Percentiles rank a stretch among this genome's conserved stretches.
phyloP scores from a whole-genome alignment of 768 basidiomycete species.

The Termitomyces sp. region DNA sequence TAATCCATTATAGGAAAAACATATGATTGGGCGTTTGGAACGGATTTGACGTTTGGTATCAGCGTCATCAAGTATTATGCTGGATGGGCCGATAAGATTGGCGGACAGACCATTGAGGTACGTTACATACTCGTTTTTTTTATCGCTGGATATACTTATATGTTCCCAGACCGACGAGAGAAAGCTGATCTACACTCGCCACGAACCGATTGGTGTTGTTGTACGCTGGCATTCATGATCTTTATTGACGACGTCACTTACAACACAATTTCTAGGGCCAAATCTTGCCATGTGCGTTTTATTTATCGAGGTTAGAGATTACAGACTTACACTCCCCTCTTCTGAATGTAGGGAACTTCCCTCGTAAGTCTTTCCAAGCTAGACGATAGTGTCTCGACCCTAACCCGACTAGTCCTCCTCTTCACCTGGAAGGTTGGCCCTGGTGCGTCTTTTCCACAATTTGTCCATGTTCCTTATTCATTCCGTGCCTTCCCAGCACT shows the following conservation, averaged over 20 bases:
- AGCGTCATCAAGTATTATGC: conserved; percentile 49
- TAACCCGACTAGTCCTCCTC: conserved; percentile 45
- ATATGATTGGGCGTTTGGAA: conserved; percentile 18
- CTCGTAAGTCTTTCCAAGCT: conserved; percentile 27
- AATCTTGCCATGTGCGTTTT: conserved; percentile 25
- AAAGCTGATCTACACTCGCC: conserved; percentile 58
- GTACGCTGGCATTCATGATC: conserved; percentile 16
- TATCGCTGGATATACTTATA: neutral
- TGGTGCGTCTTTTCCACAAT: conserved; percentile 30
- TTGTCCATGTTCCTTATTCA: neutral
- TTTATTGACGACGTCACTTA: neutral
- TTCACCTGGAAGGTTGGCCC: conserved; percentile 77
- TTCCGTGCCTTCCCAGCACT: conserved; percentile 46
- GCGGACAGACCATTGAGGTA: conserved; percentile 47
- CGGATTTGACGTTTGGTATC: conserved; percentile 26
- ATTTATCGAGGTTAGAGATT: too few species aligned
- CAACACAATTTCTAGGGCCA: conserved; percentile 16
- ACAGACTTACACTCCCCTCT: neutral
- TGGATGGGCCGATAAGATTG: conserved; percentile 59
- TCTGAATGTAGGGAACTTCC: conserved; percentile 60
- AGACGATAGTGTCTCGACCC: neutral
- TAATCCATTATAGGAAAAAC: conserved; percentile 23
- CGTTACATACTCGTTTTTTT: neutral
- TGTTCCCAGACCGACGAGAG: conserved; percentile 31
- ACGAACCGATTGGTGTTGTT: conserved; percentile 56